Evolutionary conservation across 2,329 filamentous ascomycete genomes (phyloP).

Genomic region (Didymella pinodella): DNA sequence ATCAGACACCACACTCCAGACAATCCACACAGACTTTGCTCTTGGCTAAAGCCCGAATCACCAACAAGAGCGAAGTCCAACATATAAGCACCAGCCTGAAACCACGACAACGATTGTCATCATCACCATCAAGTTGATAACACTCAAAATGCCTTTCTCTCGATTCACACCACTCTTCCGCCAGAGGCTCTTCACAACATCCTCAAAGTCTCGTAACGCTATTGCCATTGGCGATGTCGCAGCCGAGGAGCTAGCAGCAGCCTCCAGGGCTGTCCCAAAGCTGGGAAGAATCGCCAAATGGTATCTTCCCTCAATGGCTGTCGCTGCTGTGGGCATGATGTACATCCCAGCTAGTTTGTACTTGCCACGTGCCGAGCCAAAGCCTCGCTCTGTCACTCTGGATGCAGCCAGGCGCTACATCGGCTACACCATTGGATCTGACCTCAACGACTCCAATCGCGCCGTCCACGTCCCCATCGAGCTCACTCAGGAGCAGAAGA

Average conservation of each 20-base stretch:
- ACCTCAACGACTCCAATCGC: slow-evolving; percentile 43
- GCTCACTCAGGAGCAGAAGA: slow-evolving; percentile 43
- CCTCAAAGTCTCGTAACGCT: slow-evolving; percentile 36
- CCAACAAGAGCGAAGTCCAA: slow-evolving; percentile 3
- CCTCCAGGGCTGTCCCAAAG: slow-evolving; percentile 37
- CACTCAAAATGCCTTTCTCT: slow-evolving; percentile 39
- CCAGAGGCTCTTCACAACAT: slow-evolving; percentile 43
- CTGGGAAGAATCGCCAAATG: slow-evolving; percentile 46
- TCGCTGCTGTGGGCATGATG: slow-evolving; percentile 44
- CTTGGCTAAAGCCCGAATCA: slow-evolving; percentile 24
- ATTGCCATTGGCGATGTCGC: slow-evolving; percentile 37
- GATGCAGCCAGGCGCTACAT: slow-evolving; percentile 45
- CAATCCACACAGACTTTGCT: slow-evolving; percentile 28
- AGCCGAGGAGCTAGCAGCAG: slow-evolving; percentile 36
- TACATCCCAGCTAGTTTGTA: slow-evolving; percentile 36
- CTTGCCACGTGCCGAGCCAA: slow-evolving; percentile 23
- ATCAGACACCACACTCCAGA: slow-evolving; percentile 24
- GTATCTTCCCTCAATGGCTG: slow-evolving; percentile 48
- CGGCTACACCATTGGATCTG: slow-evolving; percentile 43
- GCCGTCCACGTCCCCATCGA: slow-evolving; percentile 33
- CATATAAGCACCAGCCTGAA: slow-evolving; percentile 9
- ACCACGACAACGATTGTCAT: slow-evolving; percentile 3
- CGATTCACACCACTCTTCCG: slow-evolving; percentile 35
- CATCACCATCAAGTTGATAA: slow-evolving; percentile 3
- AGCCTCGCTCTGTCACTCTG: slow-evolving; percentile 40